phyloP scores from a whole-genome alignment of 805 yeast species.

The Torulaspora maleeae region DNA sequence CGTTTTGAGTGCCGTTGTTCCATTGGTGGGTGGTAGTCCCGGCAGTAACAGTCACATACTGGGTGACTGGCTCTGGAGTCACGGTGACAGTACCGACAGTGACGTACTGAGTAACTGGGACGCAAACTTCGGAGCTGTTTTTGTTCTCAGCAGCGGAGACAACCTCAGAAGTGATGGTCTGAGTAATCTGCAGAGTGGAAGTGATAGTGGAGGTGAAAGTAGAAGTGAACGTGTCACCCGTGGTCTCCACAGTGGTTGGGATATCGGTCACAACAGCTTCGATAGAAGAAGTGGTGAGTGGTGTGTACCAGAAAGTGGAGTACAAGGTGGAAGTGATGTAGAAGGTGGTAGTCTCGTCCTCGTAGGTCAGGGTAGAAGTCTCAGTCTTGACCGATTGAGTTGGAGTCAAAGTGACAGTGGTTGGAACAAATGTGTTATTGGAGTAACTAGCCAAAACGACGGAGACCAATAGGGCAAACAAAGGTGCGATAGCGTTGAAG shows the following conservation, averaged over 20 bases:
- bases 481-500: conserved; percentile 9
- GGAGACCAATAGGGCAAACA: conserved; percentile 14
- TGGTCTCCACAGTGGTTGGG: conserved; percentile 15
- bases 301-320: conserved; percentile 22
- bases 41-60: conserved; percentile 18
- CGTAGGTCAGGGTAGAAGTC: conserved; percentile 18
- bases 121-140: conserved; percentile 12
- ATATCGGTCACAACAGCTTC: conserved; percentile 15
- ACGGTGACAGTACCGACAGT: conserved; percentile 21
- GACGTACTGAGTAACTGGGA: conserved; percentile 16
- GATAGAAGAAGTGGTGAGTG: conserved; percentile 12
- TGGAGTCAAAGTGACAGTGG: conserved; percentile 25
- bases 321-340: conserved; percentile 24
- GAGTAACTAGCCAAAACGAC: conserved; percentile 19
- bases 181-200: conserved; percentile 13
- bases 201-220: conserved; percentile 25
- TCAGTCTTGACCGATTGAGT: conserved; percentile 19
- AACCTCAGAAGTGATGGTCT: conserved; percentile 3
- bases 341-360: conserved; percentile 27
- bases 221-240: conserved; percentile 18
- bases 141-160: neutral
- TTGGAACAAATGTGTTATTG: conserved; percentile 16
- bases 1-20: conserved; percentile 6
- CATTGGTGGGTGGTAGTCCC: conserved; percentile 6
- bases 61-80: conserved; percentile 19